Percentiles rank a stretch among this genome's conserved stretches.
phyloP scores from a whole-genome alignment of 1,139 yeast species.

The Taphrina populina region DNA sequence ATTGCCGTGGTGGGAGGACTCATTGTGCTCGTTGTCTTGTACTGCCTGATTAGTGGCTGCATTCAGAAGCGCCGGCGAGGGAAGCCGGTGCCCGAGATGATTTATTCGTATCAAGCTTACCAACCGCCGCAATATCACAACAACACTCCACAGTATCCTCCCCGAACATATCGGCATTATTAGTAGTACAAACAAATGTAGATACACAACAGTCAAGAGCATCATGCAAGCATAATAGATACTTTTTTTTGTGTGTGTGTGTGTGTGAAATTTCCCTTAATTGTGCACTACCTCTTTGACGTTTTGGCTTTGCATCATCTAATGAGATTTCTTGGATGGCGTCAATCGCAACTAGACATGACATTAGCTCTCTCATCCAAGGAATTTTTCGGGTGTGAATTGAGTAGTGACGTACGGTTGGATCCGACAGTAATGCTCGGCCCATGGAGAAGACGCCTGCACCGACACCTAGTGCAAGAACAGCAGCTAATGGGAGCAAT shows the following conservation, averaged over 20 bases:
- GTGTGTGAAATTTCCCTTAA: no score
- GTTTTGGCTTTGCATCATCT: no score
- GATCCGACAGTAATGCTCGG: constrained; percentile 30
- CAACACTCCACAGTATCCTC: constrained; percentile 9
- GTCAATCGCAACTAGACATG: constrained; percentile 24
- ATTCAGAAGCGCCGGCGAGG: not conserved
- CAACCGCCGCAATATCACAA: not conserved
- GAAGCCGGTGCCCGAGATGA: constrained; percentile 23
- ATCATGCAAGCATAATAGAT: no score
- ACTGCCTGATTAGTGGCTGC: constrained; percentile 12
- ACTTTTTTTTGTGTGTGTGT: no score
- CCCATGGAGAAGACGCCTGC: constrained; percentile 33
- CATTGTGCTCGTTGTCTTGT: constrained; percentile 36
- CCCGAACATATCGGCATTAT: no score
- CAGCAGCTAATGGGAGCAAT: constrained; percentile 30
- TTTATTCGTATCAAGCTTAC: constrained; percentile 21
- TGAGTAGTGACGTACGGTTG: constrained; percentile 7
- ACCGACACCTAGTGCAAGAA: constrained; percentile 33
- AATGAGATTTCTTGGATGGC: constrained; percentile 27
- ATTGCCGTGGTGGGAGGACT: constrained; percentile 42
- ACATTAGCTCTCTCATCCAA: not conserved
- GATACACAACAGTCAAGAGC: no score
- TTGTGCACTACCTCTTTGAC: no score
- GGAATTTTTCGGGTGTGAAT: not conserved
- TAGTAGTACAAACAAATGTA: no score